Evolutionary conservation across 1,139 yeast species (phyloP).

Genomic region (Yamadazyma diddensiae): DNA sequence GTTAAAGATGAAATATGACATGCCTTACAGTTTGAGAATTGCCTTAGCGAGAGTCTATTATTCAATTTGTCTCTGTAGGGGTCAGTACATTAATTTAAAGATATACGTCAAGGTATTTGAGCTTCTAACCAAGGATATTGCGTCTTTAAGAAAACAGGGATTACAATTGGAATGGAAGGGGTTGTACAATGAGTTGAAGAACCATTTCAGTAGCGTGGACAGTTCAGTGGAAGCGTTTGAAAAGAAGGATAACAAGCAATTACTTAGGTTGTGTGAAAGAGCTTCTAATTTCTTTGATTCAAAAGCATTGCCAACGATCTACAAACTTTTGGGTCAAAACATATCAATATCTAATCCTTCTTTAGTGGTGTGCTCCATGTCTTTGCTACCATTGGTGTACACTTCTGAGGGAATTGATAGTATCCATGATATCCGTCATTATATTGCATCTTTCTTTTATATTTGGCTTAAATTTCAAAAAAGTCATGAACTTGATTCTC

Average conservation of each 20-base stretch:
- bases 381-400: slow-evolving; percentile 46
- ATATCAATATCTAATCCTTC: slow-evolving; percentile 61
- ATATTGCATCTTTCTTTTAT: slow-evolving; percentile 65
- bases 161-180: slow-evolving; percentile 53
- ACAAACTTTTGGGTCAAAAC: slow-evolving; percentile 38
- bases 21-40: slow-evolving; percentile 67
- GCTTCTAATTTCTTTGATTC: slow-evolving; percentile 45
- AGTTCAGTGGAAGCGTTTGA: slow-evolving; percentile 31
- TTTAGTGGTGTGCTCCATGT: slow-evolving; percentile 54
- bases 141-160: slow-evolving; percentile 36
- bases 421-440: slow-evolving; percentile 47
- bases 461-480: slow-evolving; percentile 67
- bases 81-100: slow-evolving; percentile 63
- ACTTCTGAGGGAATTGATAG: slow-evolving; percentile 22
- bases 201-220: slow-evolving; percentile 34
- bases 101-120: slow-evolving; percentile 67
- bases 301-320: slow-evolving; percentile 36
- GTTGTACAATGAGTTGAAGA: slow-evolving; percentile 36
- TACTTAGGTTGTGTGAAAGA: slow-evolving; percentile 44
- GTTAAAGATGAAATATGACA: slow-evolving; percentile 74
- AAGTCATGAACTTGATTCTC: slow-evolving; percentile 61
- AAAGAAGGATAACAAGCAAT: slow-evolving; percentile 40
- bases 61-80: slow-evolving; percentile 69
- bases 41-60: slow-evolving; percentile 70
- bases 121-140: slow-evolving; percentile 50